Evolutionary conservation across 148 eudicot species (phyloP), one percentile per base, ranked within the genome.

Genomic region (Dianthus caryophyllus): DNA sequence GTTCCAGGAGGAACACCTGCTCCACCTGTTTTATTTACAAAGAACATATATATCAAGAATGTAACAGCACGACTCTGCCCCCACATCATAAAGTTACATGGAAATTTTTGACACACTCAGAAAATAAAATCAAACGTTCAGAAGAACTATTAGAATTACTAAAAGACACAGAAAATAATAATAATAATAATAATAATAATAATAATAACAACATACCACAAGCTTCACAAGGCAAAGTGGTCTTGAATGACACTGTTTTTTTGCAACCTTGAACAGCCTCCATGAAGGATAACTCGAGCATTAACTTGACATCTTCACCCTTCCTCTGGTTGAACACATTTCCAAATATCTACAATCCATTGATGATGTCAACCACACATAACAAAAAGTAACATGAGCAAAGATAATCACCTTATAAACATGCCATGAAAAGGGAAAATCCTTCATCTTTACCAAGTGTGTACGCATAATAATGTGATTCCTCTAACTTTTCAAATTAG

Each of bases 221-320:
- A 68, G 93, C 75, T 69, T 82, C 84, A 69, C 99, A 94, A 69
- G 85, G 85, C 81, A 90, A 69, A 61, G 87, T 88, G 39, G 97
- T 81, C 66, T 76, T 79, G 74, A 84, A 82, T n/a, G 85, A 70
- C 41, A 94, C 54, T 66, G 84, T 85, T 82, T 84, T 94, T 47
- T 81, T 73, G 76, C 99, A 94, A 60, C 99, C 99, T 75, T 85
- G 93, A 65, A 94, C 97, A 78, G 99, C 99, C 85, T 94, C 99
- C 99, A 90, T 90, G 69, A 94, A 94, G 24, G 99, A 90, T 36
- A 94, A 71, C 74, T 94, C 96, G 64, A 90, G 66, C 11, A 85
- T 53, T 68, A 94, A 88, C 86, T 86, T 79, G 46, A 83, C 86
- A 75, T 88, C 87, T 68, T 83, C 78, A 24, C 88, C 88, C 58